phyloP scores from a whole-genome alignment of 2,329 filamentous ascomycete species.

The Curvularia spicifera region DNA sequence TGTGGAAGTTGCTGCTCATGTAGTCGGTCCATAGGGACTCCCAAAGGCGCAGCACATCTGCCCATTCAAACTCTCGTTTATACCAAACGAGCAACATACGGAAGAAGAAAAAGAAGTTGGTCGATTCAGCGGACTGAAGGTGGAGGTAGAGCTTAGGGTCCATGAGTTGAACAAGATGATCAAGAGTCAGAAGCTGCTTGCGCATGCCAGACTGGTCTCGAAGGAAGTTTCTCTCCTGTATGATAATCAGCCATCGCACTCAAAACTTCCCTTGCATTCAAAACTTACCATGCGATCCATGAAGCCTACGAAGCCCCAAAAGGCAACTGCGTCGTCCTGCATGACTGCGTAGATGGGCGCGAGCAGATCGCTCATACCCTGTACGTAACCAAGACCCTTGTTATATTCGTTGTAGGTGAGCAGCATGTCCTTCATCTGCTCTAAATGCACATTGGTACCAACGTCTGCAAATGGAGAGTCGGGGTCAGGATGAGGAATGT shows the following conservation, averaged over 20 bases:
- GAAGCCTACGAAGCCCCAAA: constrained; percentile 94
- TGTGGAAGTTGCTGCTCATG: constrained; percentile 84
- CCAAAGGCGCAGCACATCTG: constrained; percentile 86
- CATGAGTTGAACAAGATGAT: constrained; percentile 95
- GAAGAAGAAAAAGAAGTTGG: constrained; percentile 99
- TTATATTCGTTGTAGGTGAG: constrained; percentile 99
- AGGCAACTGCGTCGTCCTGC: constrained; percentile 95
- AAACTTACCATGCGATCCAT: constrained; percentile 84
- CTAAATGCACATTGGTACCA: constrained; percentile 95
- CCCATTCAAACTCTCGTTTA: constrained; percentile 94
- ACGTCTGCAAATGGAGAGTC: constrained; percentile 91
- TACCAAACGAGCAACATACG: constrained; percentile 99
- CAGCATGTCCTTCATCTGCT: constrained; percentile 99
- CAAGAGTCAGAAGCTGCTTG: constrained; percentile 84
- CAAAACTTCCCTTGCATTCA: too few relatives aligned
- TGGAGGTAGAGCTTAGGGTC: constrained; percentile 94
- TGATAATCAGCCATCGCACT: constrained; percentile 14
- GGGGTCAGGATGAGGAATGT: constrained; percentile 94
- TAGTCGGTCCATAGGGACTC: constrained; percentile 95
- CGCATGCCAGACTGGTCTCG: constrained; percentile 97
- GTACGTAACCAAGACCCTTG: constrained; percentile 91
- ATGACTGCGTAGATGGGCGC: constrained; percentile 96
- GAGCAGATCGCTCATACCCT: constrained; percentile 97
- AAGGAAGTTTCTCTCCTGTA: constrained; percentile 85
- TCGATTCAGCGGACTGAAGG: constrained; percentile 87